Evolutionary conservation across 805 yeast genomes (phyloP).

Genomic region (Yamadazyma tumulicola): DNA sequence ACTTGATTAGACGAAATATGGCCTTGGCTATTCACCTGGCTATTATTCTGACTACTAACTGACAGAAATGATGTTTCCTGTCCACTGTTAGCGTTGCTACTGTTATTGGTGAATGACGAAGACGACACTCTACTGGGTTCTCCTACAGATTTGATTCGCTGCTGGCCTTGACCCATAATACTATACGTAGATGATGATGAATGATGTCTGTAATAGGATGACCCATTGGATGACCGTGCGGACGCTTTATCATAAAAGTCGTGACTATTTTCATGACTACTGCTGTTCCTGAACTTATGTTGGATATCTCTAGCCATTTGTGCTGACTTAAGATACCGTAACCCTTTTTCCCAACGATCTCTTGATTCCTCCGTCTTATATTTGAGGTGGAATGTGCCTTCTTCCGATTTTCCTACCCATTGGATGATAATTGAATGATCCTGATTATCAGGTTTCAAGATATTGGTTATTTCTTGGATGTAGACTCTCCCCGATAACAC

Average conservation of each 20-base stretch:
- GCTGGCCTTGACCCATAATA: constrained; percentile 41
- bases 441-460: constrained; percentile 31
- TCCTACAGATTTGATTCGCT: constrained; percentile 21
- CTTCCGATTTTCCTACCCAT: constrained; percentile 85
- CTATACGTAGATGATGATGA: constrained; percentile 41
- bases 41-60: constrained; percentile 4
- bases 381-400: constrained; percentile 78
- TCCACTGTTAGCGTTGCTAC: constrained; percentile 10
- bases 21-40: background rate
- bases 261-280: constrained; percentile 21
- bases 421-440: constrained; percentile 63
- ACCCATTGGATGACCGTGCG: constrained; percentile 26
- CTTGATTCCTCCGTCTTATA: constrained; percentile 82
- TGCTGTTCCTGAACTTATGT: constrained; percentile 28
- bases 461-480: constrained; percentile 56
- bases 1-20: too few relatives aligned
- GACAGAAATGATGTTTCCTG: constrained; percentile 18
- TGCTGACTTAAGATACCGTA: constrained; percentile 45
- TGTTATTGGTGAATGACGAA: constrained; percentile 13
- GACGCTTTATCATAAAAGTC: constrained; percentile 13
- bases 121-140: constrained; percentile 19
- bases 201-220: constrained; percentile 34
- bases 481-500: constrained; percentile 82
- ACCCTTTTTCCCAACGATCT: constrained; percentile 74
- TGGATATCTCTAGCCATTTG: constrained; percentile 40